phyloP scores from a whole-genome alignment of 768 basidiomycete species.

The Dioszegia hungarica region DNA sequence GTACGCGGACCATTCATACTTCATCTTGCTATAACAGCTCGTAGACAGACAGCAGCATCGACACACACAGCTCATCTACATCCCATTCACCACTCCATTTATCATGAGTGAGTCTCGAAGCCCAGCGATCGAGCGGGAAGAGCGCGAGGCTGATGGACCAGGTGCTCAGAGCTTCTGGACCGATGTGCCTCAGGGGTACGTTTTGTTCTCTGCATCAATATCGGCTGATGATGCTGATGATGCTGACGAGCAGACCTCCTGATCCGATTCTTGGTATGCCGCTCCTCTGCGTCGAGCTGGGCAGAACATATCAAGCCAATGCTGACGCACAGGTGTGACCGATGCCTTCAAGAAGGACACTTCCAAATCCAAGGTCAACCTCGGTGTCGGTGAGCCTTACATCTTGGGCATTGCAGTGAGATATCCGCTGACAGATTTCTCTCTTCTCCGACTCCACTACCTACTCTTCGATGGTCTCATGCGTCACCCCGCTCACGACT shows the following conservation, averaged over 20 bases:
- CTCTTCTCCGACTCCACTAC: not conserved
- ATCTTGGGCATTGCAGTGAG: not conserved
- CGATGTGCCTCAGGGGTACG: constrained; percentile 29
- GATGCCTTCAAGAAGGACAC: constrained; percentile 96
- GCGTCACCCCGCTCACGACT: not conserved
- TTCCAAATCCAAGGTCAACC: constrained; percentile 85
- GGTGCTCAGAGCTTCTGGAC: constrained; percentile 24
- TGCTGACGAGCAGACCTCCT: constrained; percentile 27
- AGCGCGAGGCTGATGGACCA: not conserved
- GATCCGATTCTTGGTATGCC: constrained; percentile 43
- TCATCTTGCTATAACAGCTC: too few relatives aligned
- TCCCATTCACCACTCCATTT: not conserved
- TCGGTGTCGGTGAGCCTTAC: constrained; percentile 88
- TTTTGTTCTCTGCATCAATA: not conserved
- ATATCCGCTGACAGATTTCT: too few relatives aligned
- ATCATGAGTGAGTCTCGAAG: not conserved
- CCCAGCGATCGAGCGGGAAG: not conserved
- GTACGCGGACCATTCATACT: too few relatives aligned
- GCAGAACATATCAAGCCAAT: too few relatives aligned
- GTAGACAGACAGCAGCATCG: too few relatives aligned
- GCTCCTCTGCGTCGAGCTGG: not conserved
- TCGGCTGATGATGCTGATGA: not conserved
- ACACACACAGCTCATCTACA: too few relatives aligned
- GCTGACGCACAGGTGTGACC: constrained; percentile 54
- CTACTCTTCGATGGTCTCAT: too few relatives aligned